Percentiles rank a stretch among this genome's conserved stretches.
Conservation (phyloP, 1,139 yeast species). For the Nakaseomyces glabratus region DNA sequence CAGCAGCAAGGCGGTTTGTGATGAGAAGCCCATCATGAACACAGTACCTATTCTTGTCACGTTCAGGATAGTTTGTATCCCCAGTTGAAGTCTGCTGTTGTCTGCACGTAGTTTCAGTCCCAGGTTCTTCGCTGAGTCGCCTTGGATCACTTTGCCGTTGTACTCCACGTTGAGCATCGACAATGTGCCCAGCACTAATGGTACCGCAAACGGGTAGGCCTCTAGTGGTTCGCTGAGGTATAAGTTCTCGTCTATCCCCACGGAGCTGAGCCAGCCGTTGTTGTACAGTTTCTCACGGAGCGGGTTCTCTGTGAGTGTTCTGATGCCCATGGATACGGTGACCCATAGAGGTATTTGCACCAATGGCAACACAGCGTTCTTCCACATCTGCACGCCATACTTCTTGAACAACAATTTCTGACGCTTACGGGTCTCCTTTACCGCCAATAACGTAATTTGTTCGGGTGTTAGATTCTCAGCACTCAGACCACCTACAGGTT, state of each 20-base stretch:
- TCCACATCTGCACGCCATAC: slow-evolving; percentile 70
- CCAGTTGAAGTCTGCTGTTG: slow-evolving; percentile 24
- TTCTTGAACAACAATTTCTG: slow-evolving; percentile 60
- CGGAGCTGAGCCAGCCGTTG: slow-evolving; percentile 1
- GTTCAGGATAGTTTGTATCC: slow-evolving; percentile 41
- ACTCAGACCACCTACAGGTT: slow-evolving; percentile 3
- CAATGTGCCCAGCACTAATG: slow-evolving; percentile 59
- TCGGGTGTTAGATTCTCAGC: slow-evolving; percentile 57
- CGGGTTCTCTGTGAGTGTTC: slow-evolving; percentile 50
- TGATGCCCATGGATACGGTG: slow-evolving; percentile 61
- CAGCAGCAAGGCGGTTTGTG: slow-evolving; percentile 79
- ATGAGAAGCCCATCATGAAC: slow-evolving; percentile 71
- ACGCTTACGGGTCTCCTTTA: slow-evolving; percentile 69
- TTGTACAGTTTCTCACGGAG: slow-evolving; percentile 16
- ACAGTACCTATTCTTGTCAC: slow-evolving; percentile 67
- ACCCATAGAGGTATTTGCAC: slow-evolving; percentile 90
- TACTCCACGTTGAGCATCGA: slow-evolving; percentile 76
- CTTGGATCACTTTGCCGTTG: slow-evolving; percentile 47
- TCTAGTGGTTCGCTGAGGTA: slow-evolving; percentile 27
- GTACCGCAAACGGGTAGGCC: slow-evolving; percentile 38
- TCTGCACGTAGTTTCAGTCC: slow-evolving; percentile 25
- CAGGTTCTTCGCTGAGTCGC: slow-evolving; percentile 25
- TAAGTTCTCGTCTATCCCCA: slow-evolving; percentile 27
- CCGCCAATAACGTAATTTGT: slow-evolving; percentile 61
- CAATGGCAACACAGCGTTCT: slow-evolving; percentile 61